Conservation (phyloP, 2,329 filamentous ascomycete species). For the Colletotrichum lentis region DNA sequence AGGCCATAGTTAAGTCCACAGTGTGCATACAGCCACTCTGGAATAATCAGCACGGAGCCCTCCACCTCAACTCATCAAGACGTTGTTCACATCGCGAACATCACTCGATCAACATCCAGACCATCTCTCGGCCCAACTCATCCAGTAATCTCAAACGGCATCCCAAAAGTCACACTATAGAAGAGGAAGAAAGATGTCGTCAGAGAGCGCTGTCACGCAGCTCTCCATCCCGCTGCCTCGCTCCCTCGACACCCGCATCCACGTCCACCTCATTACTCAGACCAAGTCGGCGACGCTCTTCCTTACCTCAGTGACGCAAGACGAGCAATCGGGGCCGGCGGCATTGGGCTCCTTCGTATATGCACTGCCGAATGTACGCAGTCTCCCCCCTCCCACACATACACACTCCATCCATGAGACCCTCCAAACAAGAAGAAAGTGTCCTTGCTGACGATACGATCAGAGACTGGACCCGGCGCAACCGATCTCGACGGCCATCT, state of each 20-base stretch:
- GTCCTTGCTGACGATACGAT: neutral
- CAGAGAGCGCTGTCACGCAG: conserved; percentile 46
- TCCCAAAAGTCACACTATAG: no score
- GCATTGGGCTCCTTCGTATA: conserved; percentile 91
- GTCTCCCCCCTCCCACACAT: no score
- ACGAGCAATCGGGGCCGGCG: conserved; percentile 59
- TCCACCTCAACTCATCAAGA: conserved; percentile 1
- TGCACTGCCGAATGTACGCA: conserved; percentile 82
- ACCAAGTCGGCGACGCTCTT: conserved; percentile 67
- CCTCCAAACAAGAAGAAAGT: neutral
- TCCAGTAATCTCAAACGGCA: neutral
- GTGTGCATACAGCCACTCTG: neutral
- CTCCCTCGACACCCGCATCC: conserved; percentile 67
- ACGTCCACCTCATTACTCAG: conserved; percentile 66
- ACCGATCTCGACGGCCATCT: conserved; percentile 81
- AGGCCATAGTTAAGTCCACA: neutral
- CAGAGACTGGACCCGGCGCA: conserved; percentile 65
- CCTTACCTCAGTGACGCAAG: conserved; percentile 65
- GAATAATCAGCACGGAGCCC: neutral
- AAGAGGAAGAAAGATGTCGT: conserved; percentile 34
- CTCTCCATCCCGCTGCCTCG: conserved; percentile 68
- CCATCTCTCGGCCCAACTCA: neutral
- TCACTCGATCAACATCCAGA: neutral
- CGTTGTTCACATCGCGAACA: conserved; percentile 27
- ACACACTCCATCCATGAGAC: neutral